phyloP scores from a whole-genome alignment of 2,329 filamentous ascomycete species.

The Sphaerulina musiva region DNA sequence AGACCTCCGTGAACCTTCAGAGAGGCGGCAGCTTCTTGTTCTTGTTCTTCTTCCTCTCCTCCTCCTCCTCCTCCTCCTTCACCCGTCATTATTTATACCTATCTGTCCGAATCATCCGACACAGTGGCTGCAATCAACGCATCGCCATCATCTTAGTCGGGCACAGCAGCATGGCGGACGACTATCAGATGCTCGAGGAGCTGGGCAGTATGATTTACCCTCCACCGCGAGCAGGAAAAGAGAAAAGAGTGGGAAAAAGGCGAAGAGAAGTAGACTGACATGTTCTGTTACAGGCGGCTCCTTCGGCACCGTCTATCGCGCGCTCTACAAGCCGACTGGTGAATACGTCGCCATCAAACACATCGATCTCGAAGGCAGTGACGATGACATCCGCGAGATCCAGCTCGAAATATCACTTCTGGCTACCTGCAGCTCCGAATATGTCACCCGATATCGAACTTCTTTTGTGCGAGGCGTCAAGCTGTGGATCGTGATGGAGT shows the following conservation, averaged over 20 bases:
- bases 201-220: conserved; percentile 69
- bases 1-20: conserved; percentile 7
- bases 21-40: background rate
- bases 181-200: conserved; percentile 94
- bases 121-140: background rate
- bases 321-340: conserved; percentile 81
- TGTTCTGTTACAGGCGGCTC: conserved; percentile 62
- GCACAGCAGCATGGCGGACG: conserved; percentile 57
- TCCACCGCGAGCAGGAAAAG: background rate
- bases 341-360: conserved; percentile 94
- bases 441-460: conserved; percentile 91
- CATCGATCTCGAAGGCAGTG: conserved; percentile 98
- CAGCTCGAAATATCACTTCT: conserved; percentile 94
- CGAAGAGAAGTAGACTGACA: background rate
- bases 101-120: background rate
- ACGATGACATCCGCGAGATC: conserved; percentile 97
- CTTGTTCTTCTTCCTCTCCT: background rate
- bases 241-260: background rate
- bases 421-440: conserved; percentile 88
- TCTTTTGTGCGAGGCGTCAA: conserved; percentile 96
- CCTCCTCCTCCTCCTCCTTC: no score
- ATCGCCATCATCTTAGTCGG: conserved; percentile 11
- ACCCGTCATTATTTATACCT: conserved; percentile 13
- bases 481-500: conserved; percentile 99
- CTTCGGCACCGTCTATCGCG: conserved; percentile 96